A percentile compares a stretch with the other conserved stretches of the same genome.
Evolutionary conservation across 768 basidiomycete species (phyloP).

Genomic region (Thelephora ganbajun): DNA sequence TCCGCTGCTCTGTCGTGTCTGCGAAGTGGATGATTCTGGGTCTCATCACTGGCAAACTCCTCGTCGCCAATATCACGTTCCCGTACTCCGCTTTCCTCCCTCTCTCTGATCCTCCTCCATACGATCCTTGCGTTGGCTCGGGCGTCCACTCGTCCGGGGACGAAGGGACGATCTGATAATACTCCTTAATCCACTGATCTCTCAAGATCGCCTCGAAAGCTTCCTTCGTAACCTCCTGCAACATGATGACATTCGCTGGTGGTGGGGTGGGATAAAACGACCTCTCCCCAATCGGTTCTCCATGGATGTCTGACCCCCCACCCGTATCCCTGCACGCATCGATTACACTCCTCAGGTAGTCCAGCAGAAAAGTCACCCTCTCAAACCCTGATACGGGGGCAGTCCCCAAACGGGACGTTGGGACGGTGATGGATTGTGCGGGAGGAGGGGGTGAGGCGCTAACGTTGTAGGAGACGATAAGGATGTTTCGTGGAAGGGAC

Average conservation of each 20-base stretch:
- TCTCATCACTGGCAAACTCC: conserved; percentile 33
- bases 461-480: conserved; percentile 63
- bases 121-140: no score
- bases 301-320: no score
- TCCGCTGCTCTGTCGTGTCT: conserved; percentile 34
- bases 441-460: conserved; percentile 34
- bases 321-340: no score
- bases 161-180: conserved; percentile 46
- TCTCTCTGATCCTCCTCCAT: no score
- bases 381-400: no score
- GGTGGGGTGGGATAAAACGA: neutral
- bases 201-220: conserved; percentile 36
- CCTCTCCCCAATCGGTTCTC: no score
- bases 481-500: conserved; percentile 27
- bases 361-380: no score
- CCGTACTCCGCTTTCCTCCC: conserved; percentile 31
- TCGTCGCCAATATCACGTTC: conserved; percentile 56
- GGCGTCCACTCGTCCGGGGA: conserved; percentile 40
- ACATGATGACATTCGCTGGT: conserved; percentile 43
- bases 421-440: conserved; percentile 29
- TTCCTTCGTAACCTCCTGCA: conserved; percentile 47
- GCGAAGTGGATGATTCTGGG: conserved; percentile 40
- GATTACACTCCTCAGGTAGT: no score
- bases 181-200: conserved; percentile 46
- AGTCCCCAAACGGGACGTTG: no score